A percentile compares a stretch with the other conserved stretches of the same genome.
Evolutionary conservation across 208 protist species (phyloP).

Genomic region (Wallacemonas sp.): DNA sequence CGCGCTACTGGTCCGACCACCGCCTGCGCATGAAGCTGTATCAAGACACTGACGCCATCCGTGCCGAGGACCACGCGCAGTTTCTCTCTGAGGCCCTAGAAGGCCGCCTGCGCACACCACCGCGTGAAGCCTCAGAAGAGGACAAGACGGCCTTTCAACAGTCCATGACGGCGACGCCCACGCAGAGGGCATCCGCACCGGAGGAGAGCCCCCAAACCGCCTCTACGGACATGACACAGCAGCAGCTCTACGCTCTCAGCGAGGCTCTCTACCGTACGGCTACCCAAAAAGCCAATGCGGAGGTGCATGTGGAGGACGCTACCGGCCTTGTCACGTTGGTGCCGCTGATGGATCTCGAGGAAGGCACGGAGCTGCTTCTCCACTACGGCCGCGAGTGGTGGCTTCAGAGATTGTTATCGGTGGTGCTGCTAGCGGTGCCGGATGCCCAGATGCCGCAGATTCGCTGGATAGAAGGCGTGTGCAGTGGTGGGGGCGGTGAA

Average conservation of each 20-base stretch:
- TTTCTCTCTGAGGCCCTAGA: slow-evolving; percentile 17
- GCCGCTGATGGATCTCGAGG: slow-evolving; percentile 57
- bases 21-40: slow-evolving; percentile 74
- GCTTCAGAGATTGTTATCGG: slow-evolving; percentile 66
- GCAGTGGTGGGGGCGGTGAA: slow-evolving; percentile 3
- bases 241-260: slow-evolving; percentile 29
- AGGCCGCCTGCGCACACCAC: slow-evolving; percentile 4
- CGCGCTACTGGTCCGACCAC: slow-evolving; percentile 61
- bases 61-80: slow-evolving; percentile 30
- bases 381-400: slow-evolving; percentile 91
- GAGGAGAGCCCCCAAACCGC: background rate
- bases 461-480: slow-evolving; percentile 77
- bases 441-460: slow-evolving; percentile 50
- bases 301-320: slow-evolving; percentile 48
- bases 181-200: too few relatives aligned
- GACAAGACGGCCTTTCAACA: background rate
- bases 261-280: slow-evolving; percentile 41
- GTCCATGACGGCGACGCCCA: too few relatives aligned
- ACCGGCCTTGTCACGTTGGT: slow-evolving; percentile 56
- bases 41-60: slow-evolving; percentile 33
- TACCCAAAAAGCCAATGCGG: slow-evolving; percentile 73
- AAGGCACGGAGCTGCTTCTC: slow-evolving; percentile 77
- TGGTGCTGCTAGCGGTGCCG: slow-evolving; percentile 48
- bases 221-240: background rate
- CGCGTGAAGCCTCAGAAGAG: background rate